A percentile compares a stretch with the other conserved stretches of the same genome.
phyloP scores from a whole-genome alignment of 495 filamentous ascomycete species.

The Staphylotrichum tortipilum region DNA sequence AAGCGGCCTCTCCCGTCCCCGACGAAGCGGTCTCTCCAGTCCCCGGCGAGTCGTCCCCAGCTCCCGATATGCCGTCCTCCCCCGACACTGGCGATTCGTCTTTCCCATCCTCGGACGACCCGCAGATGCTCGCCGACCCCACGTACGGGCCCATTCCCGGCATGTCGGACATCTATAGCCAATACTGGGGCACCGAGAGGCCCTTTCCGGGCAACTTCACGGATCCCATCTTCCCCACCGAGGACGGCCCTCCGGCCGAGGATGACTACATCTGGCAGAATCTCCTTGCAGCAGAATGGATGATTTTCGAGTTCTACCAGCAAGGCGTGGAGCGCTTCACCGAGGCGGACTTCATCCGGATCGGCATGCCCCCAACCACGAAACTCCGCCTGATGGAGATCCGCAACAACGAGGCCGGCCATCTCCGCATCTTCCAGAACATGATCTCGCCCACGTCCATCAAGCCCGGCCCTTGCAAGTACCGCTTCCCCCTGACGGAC shows the following conservation, averaged over 20 bases:
- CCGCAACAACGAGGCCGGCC: constrained; percentile 49
- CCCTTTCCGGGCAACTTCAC: constrained; percentile 41
- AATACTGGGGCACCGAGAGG: constrained; percentile 32
- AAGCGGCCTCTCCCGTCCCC: too few species aligned
- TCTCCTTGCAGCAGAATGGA: constrained; percentile 45
- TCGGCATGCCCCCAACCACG: constrained; percentile 38
- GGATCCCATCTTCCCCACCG: constrained; percentile 35
- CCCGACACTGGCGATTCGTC: too few species aligned
- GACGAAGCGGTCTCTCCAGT: too few species aligned
- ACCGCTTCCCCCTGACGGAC: constrained; percentile 35
- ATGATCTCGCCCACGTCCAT: constrained; percentile 43
- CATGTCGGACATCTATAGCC: constrained; percentile 33
- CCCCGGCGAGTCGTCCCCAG: too few species aligned
- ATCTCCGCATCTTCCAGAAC: constrained; percentile 48
- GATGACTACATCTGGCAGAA: constrained; percentile 48
- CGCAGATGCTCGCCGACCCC: constrained; percentile 32
- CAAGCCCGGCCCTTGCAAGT: constrained; percentile 45
- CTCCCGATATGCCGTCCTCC: too few species aligned
- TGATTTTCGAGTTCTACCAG: constrained; percentile 49
- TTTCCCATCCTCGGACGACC: constrained; percentile 13
- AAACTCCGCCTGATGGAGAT: constrained; percentile 45
- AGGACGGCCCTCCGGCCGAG: constrained; percentile 26
- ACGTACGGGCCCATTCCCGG: constrained; percentile 36
- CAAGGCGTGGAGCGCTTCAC: constrained; percentile 41
- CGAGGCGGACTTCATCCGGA: constrained; percentile 28